Evolutionary conservation across 169 alveolate species (phyloP).

Genomic region (Neospora caninum): DNA sequence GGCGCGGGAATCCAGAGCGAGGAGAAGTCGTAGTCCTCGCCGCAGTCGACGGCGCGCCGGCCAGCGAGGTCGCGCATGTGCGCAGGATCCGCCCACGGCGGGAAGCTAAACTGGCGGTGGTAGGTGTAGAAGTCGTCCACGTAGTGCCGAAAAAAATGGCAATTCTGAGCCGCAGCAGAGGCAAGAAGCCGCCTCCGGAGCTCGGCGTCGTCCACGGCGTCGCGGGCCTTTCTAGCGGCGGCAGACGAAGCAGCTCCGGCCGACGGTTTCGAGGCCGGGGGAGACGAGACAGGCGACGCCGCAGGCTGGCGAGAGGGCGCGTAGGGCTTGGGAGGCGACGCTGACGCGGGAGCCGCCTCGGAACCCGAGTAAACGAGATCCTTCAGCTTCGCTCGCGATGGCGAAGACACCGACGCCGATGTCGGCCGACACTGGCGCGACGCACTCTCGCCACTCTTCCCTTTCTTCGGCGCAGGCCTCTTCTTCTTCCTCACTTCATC

Average conservation of each 20-base stretch:
- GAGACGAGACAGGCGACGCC: background rate
- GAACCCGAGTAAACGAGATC: background rate
- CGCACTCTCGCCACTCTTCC: background rate
- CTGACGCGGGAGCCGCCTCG: background rate
- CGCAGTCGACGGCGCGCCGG: background rate
- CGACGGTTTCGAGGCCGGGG: background rate
- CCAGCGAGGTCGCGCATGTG: background rate
- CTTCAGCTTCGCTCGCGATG: background rate
- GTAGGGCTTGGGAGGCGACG: background rate
- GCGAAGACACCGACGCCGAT: background rate
- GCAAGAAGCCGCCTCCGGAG: conserved; percentile 3
- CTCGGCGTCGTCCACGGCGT: background rate
- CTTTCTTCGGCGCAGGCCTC: background rate
- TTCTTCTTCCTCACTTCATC: background rate
- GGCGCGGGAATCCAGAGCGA: conserved; percentile 60
- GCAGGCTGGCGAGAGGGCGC: background rate
- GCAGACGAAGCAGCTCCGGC: background rate
- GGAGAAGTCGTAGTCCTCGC: conserved; percentile 18
- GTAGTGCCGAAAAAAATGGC: conserved; percentile 33
- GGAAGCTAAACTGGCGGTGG: conserved; percentile 38
- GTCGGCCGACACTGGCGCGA: background rate
- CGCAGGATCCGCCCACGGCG: conserved; percentile 61
- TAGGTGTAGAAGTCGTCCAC: conserved; percentile 37
- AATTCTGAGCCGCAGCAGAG: conserved; percentile 29
- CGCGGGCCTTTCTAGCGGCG: background rate